These are phyloP conservation scores for Rhodotorula sp. DNA, from an alignment of 1,284 basidiomycete genomes.

Conservation along the genomic window DNA sequence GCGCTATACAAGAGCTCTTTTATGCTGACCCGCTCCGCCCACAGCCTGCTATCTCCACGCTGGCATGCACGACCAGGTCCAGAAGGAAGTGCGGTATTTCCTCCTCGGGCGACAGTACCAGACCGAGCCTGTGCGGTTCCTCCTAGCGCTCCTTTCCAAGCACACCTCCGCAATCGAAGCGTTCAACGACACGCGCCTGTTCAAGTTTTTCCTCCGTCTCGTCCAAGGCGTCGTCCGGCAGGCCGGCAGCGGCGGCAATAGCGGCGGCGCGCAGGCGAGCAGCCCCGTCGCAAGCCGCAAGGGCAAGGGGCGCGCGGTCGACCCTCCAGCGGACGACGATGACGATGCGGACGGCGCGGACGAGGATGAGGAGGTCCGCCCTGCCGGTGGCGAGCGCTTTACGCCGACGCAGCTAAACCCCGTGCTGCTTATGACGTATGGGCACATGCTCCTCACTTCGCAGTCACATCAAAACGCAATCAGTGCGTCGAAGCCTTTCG, in stretches of 20 bases:
- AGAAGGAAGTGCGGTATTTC: constrained; percentile 72
- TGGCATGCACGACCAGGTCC: constrained; percentile 61
- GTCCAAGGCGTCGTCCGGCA: constrained; percentile 20
- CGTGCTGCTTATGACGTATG: constrained; percentile 75
- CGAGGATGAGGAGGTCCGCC: constrained; percentile 19
- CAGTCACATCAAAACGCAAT: constrained; percentile 88
- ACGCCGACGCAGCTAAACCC: constrained; percentile 73
- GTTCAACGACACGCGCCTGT: constrained; percentile 72
- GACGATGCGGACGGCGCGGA: constrained; percentile 27
- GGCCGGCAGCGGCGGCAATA: neutral
- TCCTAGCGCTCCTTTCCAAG: constrained; percentile 68
- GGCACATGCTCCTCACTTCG: constrained; percentile 77
- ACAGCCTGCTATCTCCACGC: constrained; percentile 70
- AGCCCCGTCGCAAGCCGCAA: constrained; percentile 5
- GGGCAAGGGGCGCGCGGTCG: constrained; percentile 11
- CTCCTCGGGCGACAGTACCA: constrained; percentile 62
- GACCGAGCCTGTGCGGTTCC: constrained; percentile 75
- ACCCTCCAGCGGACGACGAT: constrained; percentile 18
- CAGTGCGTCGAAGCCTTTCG: too few species aligned
- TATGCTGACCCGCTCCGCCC: neutral
- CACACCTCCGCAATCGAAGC: constrained; percentile 68
- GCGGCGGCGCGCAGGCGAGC: neutral
- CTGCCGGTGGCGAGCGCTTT: constrained; percentile 18
- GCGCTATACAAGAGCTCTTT: fast-evolving
- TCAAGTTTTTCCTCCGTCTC: constrained; percentile 63